Conservation (phyloP, 1,284 basidiomycete species). For the Naganishia sp. region DNA sequence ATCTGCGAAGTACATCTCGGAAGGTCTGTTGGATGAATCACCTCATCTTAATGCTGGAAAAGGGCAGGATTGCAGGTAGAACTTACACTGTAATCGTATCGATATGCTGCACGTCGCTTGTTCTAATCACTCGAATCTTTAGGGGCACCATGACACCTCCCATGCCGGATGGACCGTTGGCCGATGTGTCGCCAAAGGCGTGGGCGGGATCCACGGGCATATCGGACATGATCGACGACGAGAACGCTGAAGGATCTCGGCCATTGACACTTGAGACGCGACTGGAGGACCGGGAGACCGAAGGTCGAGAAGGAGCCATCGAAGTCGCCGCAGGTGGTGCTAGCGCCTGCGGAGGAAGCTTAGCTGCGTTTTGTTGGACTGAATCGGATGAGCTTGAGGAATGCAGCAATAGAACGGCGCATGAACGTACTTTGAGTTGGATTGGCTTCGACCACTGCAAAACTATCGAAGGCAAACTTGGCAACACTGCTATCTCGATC, state of each 20-base stretch:
- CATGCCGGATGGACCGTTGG: slow-evolving; percentile 18
- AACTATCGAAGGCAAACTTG: slow-evolving; percentile 88
- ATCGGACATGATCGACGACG: slow-evolving; percentile 5
- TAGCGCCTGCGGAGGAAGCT: slow-evolving; percentile 5
- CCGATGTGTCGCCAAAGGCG: slow-evolving; percentile 5
- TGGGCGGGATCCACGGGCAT: slow-evolving; percentile 5
- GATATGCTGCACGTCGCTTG: slow-evolving; percentile 75
- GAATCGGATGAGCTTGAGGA: neutral
- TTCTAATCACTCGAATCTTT: slow-evolving; percentile 73
- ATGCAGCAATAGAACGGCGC: neutral
- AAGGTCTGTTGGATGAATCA: slow-evolving; percentile 60
- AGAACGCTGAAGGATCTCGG: slow-evolving; percentile 3
- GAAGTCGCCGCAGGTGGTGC: neutral
- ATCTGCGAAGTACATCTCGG: slow-evolving; percentile 97
- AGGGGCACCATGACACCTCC: slow-evolving; percentile 62
- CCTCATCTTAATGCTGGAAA: neutral
- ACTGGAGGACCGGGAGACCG: slow-evolving; percentile 16
- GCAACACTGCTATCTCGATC: slow-evolving; percentile 81
- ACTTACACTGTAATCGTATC: slow-evolving; percentile 85
- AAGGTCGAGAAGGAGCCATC: slow-evolving; percentile 1
- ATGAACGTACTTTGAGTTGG: slow-evolving; percentile 67
- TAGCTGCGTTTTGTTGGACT: slow-evolving; percentile 21
- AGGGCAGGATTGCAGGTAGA: neutral
- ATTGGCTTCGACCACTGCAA: slow-evolving; percentile 75
- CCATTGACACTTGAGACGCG: slow-evolving; percentile 22